Evolutionary conservation across 2,329 filamentous ascomycete species (phyloP).

Genomic region (Emmonsia crescens): DNA sequence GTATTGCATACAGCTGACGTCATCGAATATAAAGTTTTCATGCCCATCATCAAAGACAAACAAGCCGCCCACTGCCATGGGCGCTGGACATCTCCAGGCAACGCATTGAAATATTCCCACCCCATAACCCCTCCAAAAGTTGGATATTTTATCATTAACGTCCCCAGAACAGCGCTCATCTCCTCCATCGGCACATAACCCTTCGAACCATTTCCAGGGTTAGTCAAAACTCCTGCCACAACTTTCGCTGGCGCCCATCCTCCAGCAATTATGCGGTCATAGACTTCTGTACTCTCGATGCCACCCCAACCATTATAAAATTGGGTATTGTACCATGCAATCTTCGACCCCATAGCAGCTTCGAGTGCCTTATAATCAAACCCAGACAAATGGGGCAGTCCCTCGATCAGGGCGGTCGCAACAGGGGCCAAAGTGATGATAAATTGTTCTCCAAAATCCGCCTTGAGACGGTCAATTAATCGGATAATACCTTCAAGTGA

Average conservation of each 20-base stretch:
- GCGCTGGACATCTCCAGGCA: conserved; percentile 49
- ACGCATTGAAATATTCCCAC: conserved; percentile 88
- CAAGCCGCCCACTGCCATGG: conserved; percentile 71
- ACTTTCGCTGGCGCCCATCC: conserved; percentile 66
- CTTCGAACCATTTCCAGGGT: conserved; percentile 56
- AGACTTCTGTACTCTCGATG: conserved; percentile 40
- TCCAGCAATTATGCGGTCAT: conserved; percentile 32
- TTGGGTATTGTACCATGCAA: conserved; percentile 82
- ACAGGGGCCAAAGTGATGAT: conserved; percentile 75
- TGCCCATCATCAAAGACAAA: conserved; percentile 46
- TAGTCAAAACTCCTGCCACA: conserved; percentile 72
- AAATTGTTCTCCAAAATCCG: conserved; percentile 44
- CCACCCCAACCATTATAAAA: conserved; percentile 89
- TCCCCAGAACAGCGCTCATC: conserved; percentile 46
- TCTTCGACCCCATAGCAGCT: conserved; percentile 50
- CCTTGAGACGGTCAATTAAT: conserved; percentile 55
- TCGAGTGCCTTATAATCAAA: conserved; percentile 73
- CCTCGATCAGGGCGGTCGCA: conserved; percentile 56
- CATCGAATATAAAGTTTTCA: conserved; percentile 28
- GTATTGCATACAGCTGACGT: conserved; percentile 20
- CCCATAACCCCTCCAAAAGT: conserved; percentile 82
- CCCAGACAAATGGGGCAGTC: conserved; percentile 57
- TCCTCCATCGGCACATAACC: conserved; percentile 52
- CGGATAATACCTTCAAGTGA: conserved; percentile 55
- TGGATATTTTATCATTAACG: conserved; percentile 50